Percentiles rank a stretch among this genome's conserved stretches.
Conservation (phyloP, 2,329 filamentous ascomycete species). For the Fusarium chlamydosporum region DNA sequence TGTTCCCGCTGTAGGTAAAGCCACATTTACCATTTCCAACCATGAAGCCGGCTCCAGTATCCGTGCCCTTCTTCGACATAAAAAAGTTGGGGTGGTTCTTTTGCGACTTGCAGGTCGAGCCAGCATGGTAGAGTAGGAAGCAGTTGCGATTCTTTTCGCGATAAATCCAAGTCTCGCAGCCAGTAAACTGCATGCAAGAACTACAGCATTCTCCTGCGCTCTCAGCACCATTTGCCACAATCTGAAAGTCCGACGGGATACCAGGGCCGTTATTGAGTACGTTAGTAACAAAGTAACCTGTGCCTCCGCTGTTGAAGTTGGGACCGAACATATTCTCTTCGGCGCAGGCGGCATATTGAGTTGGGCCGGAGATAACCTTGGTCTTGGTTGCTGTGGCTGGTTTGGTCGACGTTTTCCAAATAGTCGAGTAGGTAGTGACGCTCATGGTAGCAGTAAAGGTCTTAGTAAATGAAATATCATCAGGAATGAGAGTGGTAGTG, state of each 20-base stretch:
- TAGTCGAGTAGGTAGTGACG: conserved; percentile 15
- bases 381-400: conserved; percentile 9
- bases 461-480: conserved; percentile 12
- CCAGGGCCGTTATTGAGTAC: conserved; percentile 24
- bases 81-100: conserved; percentile 16
- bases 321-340: conserved; percentile 15
- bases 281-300: conserved; percentile 16
- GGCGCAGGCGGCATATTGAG: conserved; percentile 9
- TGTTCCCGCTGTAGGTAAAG: conserved; percentile 17
- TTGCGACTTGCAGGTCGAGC: background rate
- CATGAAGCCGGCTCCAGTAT: conserved; percentile 12
- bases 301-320: conserved; percentile 23
- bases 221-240: conserved; percentile 4
- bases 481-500: conserved; percentile 18
- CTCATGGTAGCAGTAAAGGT: conserved; percentile 8
- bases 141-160: conserved; percentile 19
- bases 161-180: conserved; percentile 17
- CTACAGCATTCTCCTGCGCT: conserved; percentile 7
- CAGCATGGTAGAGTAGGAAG: conserved; percentile 19
- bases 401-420: conserved; percentile 5
- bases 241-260: conserved; percentile 12
- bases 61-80: conserved; percentile 12
- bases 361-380: conserved; percentile 7
- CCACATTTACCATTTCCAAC: conserved; percentile 18
- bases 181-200: conserved; percentile 14